Evolutionary conservation across 2,329 filamentous ascomycete species (phyloP).

Genomic region (Pestalotiopsis sp.): DNA sequence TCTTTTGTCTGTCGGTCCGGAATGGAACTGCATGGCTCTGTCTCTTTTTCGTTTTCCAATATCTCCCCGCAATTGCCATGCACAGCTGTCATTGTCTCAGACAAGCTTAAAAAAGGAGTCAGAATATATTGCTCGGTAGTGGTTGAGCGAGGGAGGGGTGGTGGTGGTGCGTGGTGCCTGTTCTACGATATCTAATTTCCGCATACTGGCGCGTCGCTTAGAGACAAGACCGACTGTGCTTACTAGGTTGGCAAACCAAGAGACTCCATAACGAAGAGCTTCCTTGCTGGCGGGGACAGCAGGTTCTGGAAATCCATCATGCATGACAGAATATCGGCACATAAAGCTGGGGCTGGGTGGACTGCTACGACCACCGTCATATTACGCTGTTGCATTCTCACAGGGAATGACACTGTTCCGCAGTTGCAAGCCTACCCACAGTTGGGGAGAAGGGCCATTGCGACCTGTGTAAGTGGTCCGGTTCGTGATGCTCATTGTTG

Average conservation of each 20-base stretch:
- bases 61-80: slow-evolving; percentile 4
- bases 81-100: slow-evolving; percentile 10
- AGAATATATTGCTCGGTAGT: slow-evolving; percentile 7
- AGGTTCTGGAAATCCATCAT: background rate
- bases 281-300: background rate
- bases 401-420: background rate
- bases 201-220: slow-evolving; percentile 2
- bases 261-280: background rate
- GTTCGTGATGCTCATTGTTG: background rate
- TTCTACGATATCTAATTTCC: slow-evolving; percentile 10
- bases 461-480: background rate
- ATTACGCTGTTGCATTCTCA: background rate
- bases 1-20: background rate
- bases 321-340: background rate
- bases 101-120: slow-evolving; percentile 10
- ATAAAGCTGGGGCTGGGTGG: background rate
- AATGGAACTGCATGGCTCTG: background rate
- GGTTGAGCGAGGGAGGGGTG: slow-evolving; percentile 1
- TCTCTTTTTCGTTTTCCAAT: background rate
- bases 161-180: background rate
- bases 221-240: background rate
- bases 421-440: background rate
- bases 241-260: background rate
- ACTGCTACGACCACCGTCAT: background rate
- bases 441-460: background rate